phyloP scores from a whole-genome alignment of 177 flowering plant genomes.

The Vitis hybrid region DNA sequence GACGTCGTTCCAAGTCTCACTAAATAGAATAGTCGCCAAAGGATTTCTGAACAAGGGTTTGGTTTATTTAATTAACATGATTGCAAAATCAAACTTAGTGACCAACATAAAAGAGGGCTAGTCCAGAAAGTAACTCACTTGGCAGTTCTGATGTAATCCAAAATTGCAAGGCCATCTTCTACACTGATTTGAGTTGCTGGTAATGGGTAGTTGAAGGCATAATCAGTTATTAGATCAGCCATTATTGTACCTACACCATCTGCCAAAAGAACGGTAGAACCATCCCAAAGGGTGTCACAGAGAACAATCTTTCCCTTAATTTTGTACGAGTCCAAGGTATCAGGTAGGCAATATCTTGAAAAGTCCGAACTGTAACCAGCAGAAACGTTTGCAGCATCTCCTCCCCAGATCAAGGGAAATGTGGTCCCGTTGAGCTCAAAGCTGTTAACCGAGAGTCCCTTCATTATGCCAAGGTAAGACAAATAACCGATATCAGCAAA shows the following conservation, averaged over 20 bases:
- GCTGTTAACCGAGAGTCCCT: slow-evolving; percentile 37
- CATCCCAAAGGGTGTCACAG: slow-evolving; percentile 26
- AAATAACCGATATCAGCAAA: too few species aligned
- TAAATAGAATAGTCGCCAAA: slow-evolving; percentile 32
- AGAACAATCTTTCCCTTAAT: slow-evolving; percentile 32
- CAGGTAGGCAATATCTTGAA: slow-evolving; percentile 23
- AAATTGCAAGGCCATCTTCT: slow-evolving; percentile 8
- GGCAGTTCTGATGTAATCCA: slow-evolving; percentile 29
- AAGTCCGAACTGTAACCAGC: slow-evolving; percentile 9
- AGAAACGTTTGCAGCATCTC: slow-evolving; percentile 34
- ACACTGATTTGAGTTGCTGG: slow-evolving; percentile 19
- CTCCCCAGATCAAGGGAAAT: slow-evolving; percentile 37
- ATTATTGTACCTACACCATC: slow-evolving; percentile 29
- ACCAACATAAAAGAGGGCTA: not conserved
- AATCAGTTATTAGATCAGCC: slow-evolving; percentile 6
- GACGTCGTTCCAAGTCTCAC: slow-evolving; percentile 21
- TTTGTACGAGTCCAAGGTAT: slow-evolving; percentile 12
- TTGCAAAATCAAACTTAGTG: not conserved
- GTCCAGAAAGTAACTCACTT: slow-evolving; percentile 9
- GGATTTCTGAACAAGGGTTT: slow-evolving; percentile 26
- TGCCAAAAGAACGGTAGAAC: slow-evolving; percentile 22
- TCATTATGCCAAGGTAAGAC: not conserved
- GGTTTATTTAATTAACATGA: not conserved
- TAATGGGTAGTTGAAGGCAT: slow-evolving; percentile 20
- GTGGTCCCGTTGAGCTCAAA: slow-evolving; percentile 31